Base-by-base conservation (phyloP, 805 yeast species). In the Hanseniaspora taiwanica region DNA sequence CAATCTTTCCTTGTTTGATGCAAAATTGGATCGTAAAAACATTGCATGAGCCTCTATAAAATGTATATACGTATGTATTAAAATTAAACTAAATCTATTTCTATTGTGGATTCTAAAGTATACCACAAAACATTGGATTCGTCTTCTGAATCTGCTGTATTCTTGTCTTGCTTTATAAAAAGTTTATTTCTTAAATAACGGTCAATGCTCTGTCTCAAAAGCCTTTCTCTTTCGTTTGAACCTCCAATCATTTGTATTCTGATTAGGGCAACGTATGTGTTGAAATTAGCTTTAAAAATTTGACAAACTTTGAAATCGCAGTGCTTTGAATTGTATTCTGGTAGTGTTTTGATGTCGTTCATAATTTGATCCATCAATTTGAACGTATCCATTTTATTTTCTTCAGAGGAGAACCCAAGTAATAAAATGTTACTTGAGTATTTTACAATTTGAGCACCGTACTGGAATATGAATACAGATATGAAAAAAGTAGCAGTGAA, bases 151-250 rank as follows among this genome's bases (percentile, higher is more conserved):
- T 12, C 32, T 27, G 6, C 17, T 6, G 17, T 9, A 13, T 27
- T 27, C 10, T 23, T 7, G 10, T 7, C 10, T 10, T 23, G 7
- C 9, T 23, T 10, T 3, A 29, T 5, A 29, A 16, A 29, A 29
- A 29, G 33, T 29, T 16, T 29, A 4, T 13, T 9, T 4, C 36
- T 18, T 19, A 33, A 33, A 12, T 19, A 53, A 36, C 52, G 54
- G 23, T 55, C 57, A 2, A 56, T 46, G 2, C 60, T 52, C 20
- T 46, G 25, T 32, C 81, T 55, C 25, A 81, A 51, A 24, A 65
- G 59, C 1, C 74, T 56, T 53, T 81, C 89, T 36, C 80, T 86
- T 41, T 79, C 83, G 45, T 73, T 74, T 3, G 81, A 72, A 1
- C 78, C 81, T n/a, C 87, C 87, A 36, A 62, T 57, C 80, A 81